Base-by-base conservation (phyloP, 768 basidiomycete genomes). In the Suillus decipiens region DNA sequence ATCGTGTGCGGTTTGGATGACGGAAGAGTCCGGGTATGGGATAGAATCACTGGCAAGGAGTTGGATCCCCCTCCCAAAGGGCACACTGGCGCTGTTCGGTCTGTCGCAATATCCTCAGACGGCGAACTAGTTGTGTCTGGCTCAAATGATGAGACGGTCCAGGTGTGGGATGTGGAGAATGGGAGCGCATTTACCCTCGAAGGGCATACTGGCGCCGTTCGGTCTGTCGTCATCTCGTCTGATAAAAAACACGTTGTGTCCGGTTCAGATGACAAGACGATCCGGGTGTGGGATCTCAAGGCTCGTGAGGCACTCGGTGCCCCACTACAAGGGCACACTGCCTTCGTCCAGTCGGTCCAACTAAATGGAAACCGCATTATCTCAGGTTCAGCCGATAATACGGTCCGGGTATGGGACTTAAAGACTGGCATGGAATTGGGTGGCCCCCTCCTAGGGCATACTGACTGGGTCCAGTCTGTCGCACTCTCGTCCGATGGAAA, bases 101-200 rank as follows among this genome's bases (percentile, higher is more conserved):
- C 51, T 17, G 19, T 53, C n/a, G 31, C 33, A 19, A 34, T 53
- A 1, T 53, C 51, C 19, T 5, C 33, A n/a, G 33, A 53, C 5
- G 33, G 33, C 5, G 34, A n/a, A 53, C 19, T 11, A 10, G 34
- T 68, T 33, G 59, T 60, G 5, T 68, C 63, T 33, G 63, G 67
- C 6, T 67, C 63, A 6, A 7, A 22, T 14, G 63, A 67, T 34
- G 24, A 22, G 28, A 67, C 57, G 4, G 19, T 67, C 12, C 31
- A 58, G 37, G 28, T 45, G 17, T 63, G 62, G 62, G 37, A 60
- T 41, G 19, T 33, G 10, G 12, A 59, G 22, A 59, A 6, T 47
- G 10, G 48, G 60, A 28, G 19, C 42, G 9, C 43, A 7, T 17
- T 41, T 41, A 41, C n/a, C 11, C 43, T 65, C 36, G 2, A 37